Evolutionary conservation across 257 asterid genomes (phyloP), one percentile per base, ranked within the genome.

Genomic region (Leonotis leonurus): DNA sequence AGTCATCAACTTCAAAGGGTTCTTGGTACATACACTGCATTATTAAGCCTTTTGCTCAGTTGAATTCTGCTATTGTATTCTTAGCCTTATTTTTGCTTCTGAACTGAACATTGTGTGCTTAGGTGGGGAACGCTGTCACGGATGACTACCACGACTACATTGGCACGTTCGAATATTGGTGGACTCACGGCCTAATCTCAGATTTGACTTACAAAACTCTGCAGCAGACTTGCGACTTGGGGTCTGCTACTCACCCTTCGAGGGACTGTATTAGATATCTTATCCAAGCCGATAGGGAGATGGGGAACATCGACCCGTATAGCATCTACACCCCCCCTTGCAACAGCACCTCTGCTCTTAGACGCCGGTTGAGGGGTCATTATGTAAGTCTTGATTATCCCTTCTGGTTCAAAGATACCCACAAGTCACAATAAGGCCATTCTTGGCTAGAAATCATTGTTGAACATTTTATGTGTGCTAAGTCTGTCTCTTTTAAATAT

Each of bases 151-250:
- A 83, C 61, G 97, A 93, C 59, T 84, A 73, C 1, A 14, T 90
- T 65, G 99, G 99, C 73, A 93, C 99, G 7, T 93, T 93, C 14
- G 96, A 93, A 80, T 93, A 87, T 75, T 93, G 99, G 97, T 93
- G 99, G 99, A 93, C 94, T 1, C 96, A 90, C 58, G 99, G 99
- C 64, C 75, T 93, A 29, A 87, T 93, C 53, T 93, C 99, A 4
- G 99, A 93, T 70, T 85, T 95, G 16, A 90, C 99, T 1, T 93
- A 90, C 75, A 84, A 79, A 71, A 18, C 22, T 71, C 90, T 93
- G 30, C 68, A 73, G 26, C 21, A 44, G 54, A 67, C 81, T 1
- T 93, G 99, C 67, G 87, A 82, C 56, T 33, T 66, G 45, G 96
- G 91, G 55, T 89, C 99, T 27, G 62, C 95, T 46, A 80, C 88